Conservation (phyloP, 305 asterid genomes). For the Coffea humblotiana region DNA sequence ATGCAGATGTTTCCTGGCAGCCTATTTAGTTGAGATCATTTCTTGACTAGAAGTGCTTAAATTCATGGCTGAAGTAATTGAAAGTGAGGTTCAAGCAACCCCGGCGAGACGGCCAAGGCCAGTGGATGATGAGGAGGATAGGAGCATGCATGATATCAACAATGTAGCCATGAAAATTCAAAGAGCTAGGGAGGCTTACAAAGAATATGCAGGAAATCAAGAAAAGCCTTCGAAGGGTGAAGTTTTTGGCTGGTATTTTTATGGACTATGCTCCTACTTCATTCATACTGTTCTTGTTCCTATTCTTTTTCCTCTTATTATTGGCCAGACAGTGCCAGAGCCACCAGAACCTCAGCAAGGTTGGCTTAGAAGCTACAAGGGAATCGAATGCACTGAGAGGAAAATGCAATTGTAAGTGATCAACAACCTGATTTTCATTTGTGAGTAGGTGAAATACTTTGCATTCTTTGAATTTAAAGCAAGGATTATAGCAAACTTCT, state of each 20-base stretch:
- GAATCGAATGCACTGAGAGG: slow-evolving; percentile 47
- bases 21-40: neutral
- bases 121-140: slow-evolving; percentile 32
- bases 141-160: slow-evolving; percentile 38
- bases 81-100: slow-evolving; percentile 12
- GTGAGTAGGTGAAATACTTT: neutral
- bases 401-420: slow-evolving; percentile 64
- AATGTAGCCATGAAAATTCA: slow-evolving; percentile 34
- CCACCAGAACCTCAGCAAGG: slow-evolving; percentile 60
- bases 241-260: slow-evolving; percentile 65
- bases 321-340: slow-evolving; percentile 64
- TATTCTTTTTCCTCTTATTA: slow-evolving; percentile 68
- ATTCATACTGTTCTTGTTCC: slow-evolving; percentile 77
- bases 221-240: slow-evolving; percentile 67
- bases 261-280: slow-evolving; percentile 78
- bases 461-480: neutral
- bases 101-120: slow-evolving; percentile 31
- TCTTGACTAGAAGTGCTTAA: neutral
- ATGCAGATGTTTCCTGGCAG: neutral
- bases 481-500: neutral
- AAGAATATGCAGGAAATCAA: slow-evolving; percentile 38
- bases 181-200: slow-evolving; percentile 27
- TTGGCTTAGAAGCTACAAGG: slow-evolving; percentile 49
- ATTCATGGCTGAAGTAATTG: slow-evolving; percentile 45
- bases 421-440: neutral